Conservation (phyloP, 768 basidiomycete genomes). For the Punctularia strigosozonata region DNA sequence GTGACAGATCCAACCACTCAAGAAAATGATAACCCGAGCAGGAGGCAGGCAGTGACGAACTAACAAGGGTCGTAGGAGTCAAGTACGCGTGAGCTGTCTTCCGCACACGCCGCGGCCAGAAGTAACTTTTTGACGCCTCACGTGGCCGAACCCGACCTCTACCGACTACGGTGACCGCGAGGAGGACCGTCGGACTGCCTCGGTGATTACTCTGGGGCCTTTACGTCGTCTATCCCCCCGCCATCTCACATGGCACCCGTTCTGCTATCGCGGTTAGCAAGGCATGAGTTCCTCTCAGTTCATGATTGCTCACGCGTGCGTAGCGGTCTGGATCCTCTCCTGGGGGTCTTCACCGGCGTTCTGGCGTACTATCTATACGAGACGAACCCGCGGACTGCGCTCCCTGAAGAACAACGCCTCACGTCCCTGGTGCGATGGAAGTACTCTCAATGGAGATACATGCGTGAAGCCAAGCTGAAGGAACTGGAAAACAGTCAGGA, state of each 20-base stretch:
- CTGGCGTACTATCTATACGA: constrained; percentile 76
- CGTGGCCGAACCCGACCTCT: no score
- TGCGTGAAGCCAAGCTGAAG: background rate
- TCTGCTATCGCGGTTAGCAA: constrained; percentile 38
- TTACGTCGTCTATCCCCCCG: background rate
- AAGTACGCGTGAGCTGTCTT: no score
- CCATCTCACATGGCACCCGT: constrained; percentile 30
- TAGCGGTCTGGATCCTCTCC: constrained; percentile 57
- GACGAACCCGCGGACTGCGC: constrained; percentile 62
- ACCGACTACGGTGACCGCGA: no score
- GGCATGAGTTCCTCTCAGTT: constrained; percentile 3
- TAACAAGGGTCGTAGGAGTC: background rate
- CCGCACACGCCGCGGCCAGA: constrained; percentile 4
- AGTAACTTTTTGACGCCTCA: no score
- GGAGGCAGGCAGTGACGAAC: background rate
- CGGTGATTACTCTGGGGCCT: no score
- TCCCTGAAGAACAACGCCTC: constrained; percentile 44
- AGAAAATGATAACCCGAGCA: background rate
- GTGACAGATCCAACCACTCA: constrained; percentile 3
- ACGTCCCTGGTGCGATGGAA: constrained; percentile 54
- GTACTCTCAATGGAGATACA: constrained; percentile 10
- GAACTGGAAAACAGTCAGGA: no score
- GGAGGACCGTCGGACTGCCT: no score
- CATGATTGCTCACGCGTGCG: constrained; percentile 4
- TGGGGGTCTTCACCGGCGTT: constrained; percentile 70